A percentile compares a stretch with the other conserved stretches of the same genome.
These are phyloP conservation scores for Babesia sp. DNA, from an alignment of 169 alveolate species.

Conservation along the genomic window DNA sequence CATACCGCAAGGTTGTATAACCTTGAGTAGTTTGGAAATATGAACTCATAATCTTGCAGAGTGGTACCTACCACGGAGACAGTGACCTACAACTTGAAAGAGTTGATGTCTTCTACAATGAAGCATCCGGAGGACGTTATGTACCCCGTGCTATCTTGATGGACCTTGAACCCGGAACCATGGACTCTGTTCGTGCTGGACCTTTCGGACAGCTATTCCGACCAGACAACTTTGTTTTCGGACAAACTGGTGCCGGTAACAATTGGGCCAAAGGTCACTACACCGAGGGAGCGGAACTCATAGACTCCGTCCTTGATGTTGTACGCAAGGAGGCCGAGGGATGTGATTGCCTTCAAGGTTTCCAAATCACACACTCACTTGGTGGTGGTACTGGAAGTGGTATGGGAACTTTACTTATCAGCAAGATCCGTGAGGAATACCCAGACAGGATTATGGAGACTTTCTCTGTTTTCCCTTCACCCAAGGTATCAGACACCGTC, in stretches of 20 bases:
- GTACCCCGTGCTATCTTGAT: slow-evolving; percentile 98
- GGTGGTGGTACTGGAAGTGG: slow-evolving; percentile 99
- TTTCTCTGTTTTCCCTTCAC: slow-evolving; percentile 97
- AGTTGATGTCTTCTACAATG: slow-evolving; percentile 94
- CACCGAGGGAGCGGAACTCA: slow-evolving; percentile 99
- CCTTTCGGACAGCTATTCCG: slow-evolving; percentile 96
- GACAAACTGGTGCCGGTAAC: slow-evolving; percentile 99
- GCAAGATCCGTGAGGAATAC: slow-evolving; percentile 97
- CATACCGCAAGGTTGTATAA: neutral
- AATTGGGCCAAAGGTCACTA: slow-evolving; percentile 99
- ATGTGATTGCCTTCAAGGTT: slow-evolving; percentile 98
- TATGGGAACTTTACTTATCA: slow-evolving; percentile 96
- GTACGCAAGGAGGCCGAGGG: slow-evolving; percentile 98
- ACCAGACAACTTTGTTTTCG: slow-evolving; percentile 98
- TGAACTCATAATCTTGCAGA: slow-evolving; percentile 61
- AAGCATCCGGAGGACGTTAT: slow-evolving; percentile 97
- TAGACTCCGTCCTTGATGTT: slow-evolving; percentile 97
- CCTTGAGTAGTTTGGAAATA: neutral
- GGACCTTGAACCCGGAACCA: slow-evolving; percentile 99
- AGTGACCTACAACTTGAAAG: slow-evolving; percentile 95
- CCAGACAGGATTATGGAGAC: slow-evolving; percentile 98
- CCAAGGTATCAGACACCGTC: slow-evolving; percentile 98
- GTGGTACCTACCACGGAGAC: slow-evolving; percentile 97
- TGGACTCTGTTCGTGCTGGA: slow-evolving; percentile 98
- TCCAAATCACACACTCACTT: slow-evolving; percentile 96